phyloP scores from a whole-genome alignment of 2,329 filamentous ascomycete species.

The Alternaria metachromatica region DNA sequence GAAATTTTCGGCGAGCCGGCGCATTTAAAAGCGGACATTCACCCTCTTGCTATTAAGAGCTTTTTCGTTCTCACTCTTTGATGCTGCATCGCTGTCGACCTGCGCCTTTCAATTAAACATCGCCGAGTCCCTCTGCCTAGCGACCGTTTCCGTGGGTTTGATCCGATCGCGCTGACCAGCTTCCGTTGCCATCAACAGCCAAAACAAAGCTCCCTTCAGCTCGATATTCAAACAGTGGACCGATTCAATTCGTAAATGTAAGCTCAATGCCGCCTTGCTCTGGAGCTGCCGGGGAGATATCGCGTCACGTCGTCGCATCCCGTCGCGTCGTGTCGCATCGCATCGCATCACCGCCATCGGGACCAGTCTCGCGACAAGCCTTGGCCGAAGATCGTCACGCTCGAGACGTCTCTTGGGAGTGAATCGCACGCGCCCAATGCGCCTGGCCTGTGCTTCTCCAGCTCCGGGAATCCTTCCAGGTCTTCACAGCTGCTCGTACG shows the following conservation, averaged over 20 bases:
- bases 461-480: constrained; percentile 1
- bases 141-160: constrained; percentile 30
- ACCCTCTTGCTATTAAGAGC: constrained; percentile 21
- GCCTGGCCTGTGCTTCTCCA: constrained; percentile 12
- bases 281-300: constrained; percentile 22
- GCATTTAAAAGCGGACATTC: constrained; percentile 40
- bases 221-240: constrained; percentile 23
- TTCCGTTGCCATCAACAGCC: constrained; percentile 31
- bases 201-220: constrained; percentile 17
- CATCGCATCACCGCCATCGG: constrained; percentile 14
- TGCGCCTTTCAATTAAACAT: constrained; percentile 21
- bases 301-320: constrained; percentile 12
- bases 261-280: constrained; percentile 24
- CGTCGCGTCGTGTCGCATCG: background rate
- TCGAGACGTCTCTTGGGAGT: background rate
- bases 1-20: constrained; percentile 42
- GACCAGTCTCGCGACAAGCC: constrained; percentile 22
- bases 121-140: constrained; percentile 32
- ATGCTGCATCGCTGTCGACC: constrained; percentile 39
- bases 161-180: constrained; percentile 42
- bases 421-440: constrained; percentile 1
- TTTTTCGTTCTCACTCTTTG: constrained; percentile 25
- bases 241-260: constrained; percentile 42
- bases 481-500: constrained; percentile 1
- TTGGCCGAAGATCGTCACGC: constrained; percentile 10